Conservation (phyloP, 192 early-diverging fungal genomes). For the Gamsiella multidivaricata region DNA sequence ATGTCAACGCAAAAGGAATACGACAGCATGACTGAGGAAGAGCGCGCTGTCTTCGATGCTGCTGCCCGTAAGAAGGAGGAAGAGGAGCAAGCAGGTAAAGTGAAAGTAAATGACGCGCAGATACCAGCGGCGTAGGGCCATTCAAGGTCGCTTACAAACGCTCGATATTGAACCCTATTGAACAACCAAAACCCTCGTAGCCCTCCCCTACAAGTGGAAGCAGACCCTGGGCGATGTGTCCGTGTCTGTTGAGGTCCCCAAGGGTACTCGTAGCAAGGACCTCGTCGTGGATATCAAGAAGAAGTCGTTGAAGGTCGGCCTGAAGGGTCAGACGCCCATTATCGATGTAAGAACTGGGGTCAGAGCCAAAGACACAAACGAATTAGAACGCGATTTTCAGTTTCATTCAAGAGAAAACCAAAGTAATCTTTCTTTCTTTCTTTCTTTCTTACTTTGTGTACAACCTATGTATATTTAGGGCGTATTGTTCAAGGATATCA, state of each 20-base stretch:
- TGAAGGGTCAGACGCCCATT: constrained; percentile 80
- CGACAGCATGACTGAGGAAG: constrained; percentile 64
- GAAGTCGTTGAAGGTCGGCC: constrained; percentile 70
- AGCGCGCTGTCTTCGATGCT: constrained; percentile 57
- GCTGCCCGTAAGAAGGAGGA: constrained; percentile 57
- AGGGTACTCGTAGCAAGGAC: constrained; percentile 76
- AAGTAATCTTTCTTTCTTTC: background rate
- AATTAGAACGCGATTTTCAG: background rate
- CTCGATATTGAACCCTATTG: no score
- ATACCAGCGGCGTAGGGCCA: no score
- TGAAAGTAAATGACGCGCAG: no score
- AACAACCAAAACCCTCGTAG: constrained; percentile 24
- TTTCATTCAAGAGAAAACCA: background rate
- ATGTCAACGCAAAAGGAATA: constrained; percentile 33
- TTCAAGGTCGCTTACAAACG: no score
- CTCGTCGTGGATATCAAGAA: constrained; percentile 76
- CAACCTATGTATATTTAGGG: no score
- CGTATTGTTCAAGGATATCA: constrained; percentile 73
- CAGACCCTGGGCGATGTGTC: constrained; percentile 90
- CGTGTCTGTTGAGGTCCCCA: constrained; percentile 74
- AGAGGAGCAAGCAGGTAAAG: constrained; percentile 66
- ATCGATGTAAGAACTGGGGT: constrained; percentile 63
- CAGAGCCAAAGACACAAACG: background rate
- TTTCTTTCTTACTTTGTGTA: background rate
- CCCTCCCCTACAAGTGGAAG: constrained; percentile 81